A percentile compares a stretch with the other conserved stretches of the same genome.
Conservation (phyloP, 2,329 filamentous ascomycete species). For the Xylariales sp. region DNA sequence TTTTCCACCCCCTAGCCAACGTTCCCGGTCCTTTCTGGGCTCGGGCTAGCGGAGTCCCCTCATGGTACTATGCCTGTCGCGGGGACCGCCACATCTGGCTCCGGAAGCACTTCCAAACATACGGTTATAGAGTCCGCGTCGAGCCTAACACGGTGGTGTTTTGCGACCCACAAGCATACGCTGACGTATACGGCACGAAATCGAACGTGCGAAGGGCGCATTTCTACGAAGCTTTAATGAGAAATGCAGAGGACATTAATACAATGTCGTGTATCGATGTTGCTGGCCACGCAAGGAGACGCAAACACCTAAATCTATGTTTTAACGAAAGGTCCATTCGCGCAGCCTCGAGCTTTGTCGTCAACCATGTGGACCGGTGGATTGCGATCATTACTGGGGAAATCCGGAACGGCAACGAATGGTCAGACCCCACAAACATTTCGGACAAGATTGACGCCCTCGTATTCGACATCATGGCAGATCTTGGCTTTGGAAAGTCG, state of each 20-base stretch:
- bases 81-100: conserved; percentile 44
- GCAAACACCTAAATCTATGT: conserved; percentile 38
- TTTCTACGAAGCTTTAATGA: conserved; percentile 38
- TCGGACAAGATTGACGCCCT: conserved; percentile 26
- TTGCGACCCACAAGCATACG: conserved; percentile 37
- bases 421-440: conserved; percentile 38
- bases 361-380: conserved; percentile 43
- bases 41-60: conserved; percentile 39
- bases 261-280: conserved; percentile 39
- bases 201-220: conserved; percentile 41
- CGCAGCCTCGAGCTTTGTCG: conserved; percentile 38
- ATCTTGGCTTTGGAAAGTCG: conserved; percentile 43
- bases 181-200: conserved; percentile 42
- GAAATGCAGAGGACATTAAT: conserved; percentile 25
- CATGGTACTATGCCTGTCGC: conserved; percentile 38
- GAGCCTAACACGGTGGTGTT: conserved; percentile 42
- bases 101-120: conserved; percentile 39
- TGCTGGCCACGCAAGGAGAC: conserved; percentile 36
- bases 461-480: conserved; percentile 41
- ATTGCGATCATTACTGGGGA: conserved; percentile 30
- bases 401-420: conserved; percentile 14
- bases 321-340: conserved; percentile 43
- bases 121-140: conserved; percentile 38
- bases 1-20: conserved; percentile 41
- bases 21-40: conserved; percentile 44